Evolutionary conservation across 345 rosid species (phyloP).

Genomic region (Salix viminalis): DNA sequence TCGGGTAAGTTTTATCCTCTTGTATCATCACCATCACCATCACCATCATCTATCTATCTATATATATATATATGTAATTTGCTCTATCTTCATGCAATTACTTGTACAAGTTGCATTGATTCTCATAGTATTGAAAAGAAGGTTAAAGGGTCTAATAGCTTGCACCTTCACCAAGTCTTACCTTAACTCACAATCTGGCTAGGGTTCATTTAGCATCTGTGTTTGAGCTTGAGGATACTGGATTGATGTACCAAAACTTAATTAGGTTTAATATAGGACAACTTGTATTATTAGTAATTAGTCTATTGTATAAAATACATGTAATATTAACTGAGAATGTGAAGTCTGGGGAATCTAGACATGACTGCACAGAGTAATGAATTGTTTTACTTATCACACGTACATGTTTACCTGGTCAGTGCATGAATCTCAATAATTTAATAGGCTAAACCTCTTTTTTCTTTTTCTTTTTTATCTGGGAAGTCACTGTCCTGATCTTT

Average conservation of each 20-base stretch:
- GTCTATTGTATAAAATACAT: background rate
- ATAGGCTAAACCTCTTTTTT: background rate
- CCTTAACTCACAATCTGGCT: background rate
- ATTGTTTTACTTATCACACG: background rate
- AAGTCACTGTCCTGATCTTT: background rate
- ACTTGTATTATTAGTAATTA: background rate
- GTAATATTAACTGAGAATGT: too few species aligned
- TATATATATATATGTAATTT: background rate
- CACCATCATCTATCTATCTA: too few species aligned
- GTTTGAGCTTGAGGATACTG: background rate
- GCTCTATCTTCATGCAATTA: background rate
- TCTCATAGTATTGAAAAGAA: background rate
- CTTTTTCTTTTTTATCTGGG: background rate
- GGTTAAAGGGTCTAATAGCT: background rate
- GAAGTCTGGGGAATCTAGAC: background rate
- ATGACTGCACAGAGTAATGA: background rate
- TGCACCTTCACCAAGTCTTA: background rate
- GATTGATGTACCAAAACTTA: background rate
- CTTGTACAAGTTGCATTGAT: background rate
- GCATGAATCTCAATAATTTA: background rate
- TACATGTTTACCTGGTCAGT: background rate
- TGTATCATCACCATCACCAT: background rate
- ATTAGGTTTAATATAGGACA: background rate
- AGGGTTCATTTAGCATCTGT: background rate
- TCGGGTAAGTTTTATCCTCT: slow-evolving; percentile 33